A percentile compares a stretch with the other conserved stretches of the same genome.
Evolutionary conservation across 352 stramenopile species (phyloP).

Genomic region (Pythium pyrilobum): DNA sequence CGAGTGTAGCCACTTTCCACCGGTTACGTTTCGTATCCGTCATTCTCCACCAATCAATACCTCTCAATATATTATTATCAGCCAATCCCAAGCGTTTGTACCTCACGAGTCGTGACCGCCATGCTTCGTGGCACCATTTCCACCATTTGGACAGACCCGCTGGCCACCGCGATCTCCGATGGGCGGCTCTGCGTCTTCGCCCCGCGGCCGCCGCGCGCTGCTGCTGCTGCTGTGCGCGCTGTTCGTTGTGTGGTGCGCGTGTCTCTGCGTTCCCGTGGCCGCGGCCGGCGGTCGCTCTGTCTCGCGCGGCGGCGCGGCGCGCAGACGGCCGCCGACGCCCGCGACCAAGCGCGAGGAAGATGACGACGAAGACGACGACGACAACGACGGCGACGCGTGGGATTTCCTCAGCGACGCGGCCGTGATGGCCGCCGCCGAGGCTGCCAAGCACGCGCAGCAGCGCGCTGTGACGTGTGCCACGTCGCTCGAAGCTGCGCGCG

Average conservation of each 20-base stretch:
- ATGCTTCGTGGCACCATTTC: slow-evolving; percentile 3
- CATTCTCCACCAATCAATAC: slow-evolving; percentile 2
- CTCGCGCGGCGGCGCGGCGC: too few species aligned
- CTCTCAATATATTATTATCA: not conserved
- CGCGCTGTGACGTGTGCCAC: slow-evolving; percentile 24
- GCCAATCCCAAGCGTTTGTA: not conserved
- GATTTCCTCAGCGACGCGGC: slow-evolving; percentile 57
- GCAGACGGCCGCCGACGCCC: too few species aligned
- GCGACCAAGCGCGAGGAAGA: not conserved
- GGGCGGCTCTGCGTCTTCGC: too few species aligned
- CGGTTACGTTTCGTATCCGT: not conserved
- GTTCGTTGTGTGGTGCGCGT: not conserved
- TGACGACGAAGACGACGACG: slow-evolving; percentile 34
- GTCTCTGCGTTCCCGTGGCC: too few species aligned
- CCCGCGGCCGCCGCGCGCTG: not conserved
- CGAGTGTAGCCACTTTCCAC: slow-evolving; percentile 2
- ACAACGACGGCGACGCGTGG: slow-evolving; percentile 53
- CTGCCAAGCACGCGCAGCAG: not conserved
- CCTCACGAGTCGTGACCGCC: not conserved
- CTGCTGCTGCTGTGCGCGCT: slow-evolving; percentile 4
- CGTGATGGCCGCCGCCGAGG: slow-evolving; percentile 23
- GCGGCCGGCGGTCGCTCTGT: too few species aligned
- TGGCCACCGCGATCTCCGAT: too few species aligned
- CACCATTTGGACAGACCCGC: not conserved
- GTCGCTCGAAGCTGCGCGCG: slow-evolving; percentile 20